Evolutionary conservation across 2,329 filamentous ascomycete genomes (phyloP).

Genomic region (Aurifilum marmelostoma): DNA sequence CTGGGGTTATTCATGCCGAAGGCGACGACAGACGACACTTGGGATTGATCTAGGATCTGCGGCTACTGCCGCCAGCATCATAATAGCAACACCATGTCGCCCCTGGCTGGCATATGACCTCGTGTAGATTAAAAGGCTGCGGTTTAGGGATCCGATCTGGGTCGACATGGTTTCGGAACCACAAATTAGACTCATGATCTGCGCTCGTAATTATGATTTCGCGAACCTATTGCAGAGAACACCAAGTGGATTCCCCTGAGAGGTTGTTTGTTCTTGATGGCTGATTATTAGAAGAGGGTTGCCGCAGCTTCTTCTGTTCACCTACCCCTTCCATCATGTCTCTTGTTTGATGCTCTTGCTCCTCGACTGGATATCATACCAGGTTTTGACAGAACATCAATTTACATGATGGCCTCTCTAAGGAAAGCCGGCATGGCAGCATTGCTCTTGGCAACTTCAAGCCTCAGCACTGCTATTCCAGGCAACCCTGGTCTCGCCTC

Average conservation of each 20-base stretch:
- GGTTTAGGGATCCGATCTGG: not conserved
- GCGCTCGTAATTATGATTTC: not conserved
- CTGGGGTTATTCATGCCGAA: not conserved
- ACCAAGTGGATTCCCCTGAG: not conserved
- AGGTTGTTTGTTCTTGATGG: not conserved
- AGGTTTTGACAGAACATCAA: not conserved
- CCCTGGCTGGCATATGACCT: not conserved
- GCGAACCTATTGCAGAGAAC: not conserved
- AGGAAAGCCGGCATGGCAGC: slow-evolving; percentile 2
- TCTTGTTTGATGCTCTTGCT: not conserved
- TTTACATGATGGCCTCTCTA: slow-evolving; percentile 6
- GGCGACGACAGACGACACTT: not conserved
- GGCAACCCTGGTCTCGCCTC: slow-evolving; percentile 31
- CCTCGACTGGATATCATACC: not conserved
- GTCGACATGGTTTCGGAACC: not conserved
- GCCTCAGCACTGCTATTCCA: slow-evolving; percentile 9
- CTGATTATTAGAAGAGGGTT: not conserved
- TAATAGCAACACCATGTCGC: too few species aligned
- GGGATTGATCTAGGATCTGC: too few species aligned
- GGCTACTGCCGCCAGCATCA: not conserved
- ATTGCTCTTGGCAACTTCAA: slow-evolving; percentile 18
- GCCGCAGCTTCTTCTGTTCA: not conserved
- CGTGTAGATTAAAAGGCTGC: not conserved
- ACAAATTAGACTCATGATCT: not conserved
- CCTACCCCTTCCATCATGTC: not conserved